These are phyloP conservation scores for Agaricus blazei DNA, from an alignment of 768 basidiomycete genomes.

Conservation along the genomic window DNA sequence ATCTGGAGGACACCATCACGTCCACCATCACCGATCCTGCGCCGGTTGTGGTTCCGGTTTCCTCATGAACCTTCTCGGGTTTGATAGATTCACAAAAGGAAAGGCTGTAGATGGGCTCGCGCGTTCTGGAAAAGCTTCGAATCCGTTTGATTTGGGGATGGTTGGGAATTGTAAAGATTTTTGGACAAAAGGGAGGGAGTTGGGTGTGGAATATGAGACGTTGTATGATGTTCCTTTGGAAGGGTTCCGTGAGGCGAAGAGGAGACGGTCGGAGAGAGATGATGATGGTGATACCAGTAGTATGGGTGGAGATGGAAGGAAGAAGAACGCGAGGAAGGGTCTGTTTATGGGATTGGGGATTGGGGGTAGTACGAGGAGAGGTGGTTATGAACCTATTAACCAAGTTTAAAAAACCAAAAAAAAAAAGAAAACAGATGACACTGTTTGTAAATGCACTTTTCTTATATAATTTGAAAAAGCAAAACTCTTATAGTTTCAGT, in stretches of 20 bases:
- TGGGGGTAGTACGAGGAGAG: constrained; percentile 40
- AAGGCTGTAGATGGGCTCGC: constrained; percentile 85
- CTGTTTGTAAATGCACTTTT: background rate
- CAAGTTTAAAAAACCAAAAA: constrained; percentile 27
- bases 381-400: constrained; percentile 64
- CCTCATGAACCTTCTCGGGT: constrained; percentile 85
- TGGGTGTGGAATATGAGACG: constrained; percentile 87
- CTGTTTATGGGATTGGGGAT: constrained; percentile 54
- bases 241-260: constrained; percentile 75
- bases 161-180: constrained; percentile 87
- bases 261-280: constrained; percentile 46
- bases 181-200: constrained; percentile 80
- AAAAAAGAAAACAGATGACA: background rate
- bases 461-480: background rate
- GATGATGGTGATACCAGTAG: constrained; percentile 59
- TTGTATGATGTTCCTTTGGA: constrained; percentile 87
- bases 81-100: constrained; percentile 92
- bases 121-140: constrained; percentile 67
- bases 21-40: constrained; percentile 33
- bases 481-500: background rate
- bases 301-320: constrained; percentile 39
- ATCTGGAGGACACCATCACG: constrained; percentile 33
- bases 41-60: constrained; percentile 54
- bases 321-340: constrained; percentile 36
- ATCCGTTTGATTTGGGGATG: constrained; percentile 88